Evolutionary conservation across 139 green algal genomes (phyloP), one percentile per base, ranked within the genome.

Genomic region (Nannochloris sp.): DNA sequence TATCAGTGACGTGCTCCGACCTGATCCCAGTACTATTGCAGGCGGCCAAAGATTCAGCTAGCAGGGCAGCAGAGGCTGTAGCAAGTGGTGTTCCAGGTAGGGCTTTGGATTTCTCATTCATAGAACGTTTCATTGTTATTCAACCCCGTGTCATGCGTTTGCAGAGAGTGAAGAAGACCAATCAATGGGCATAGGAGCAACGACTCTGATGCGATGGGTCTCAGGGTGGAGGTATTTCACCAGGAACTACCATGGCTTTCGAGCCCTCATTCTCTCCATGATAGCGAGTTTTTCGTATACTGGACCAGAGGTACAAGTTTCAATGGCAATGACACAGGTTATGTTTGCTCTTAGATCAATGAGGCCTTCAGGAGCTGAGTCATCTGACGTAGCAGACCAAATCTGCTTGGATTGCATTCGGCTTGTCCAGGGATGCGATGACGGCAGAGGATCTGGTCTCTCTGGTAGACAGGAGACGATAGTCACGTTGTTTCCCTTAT

Each of bases 401-500:
- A 64, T 64, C n/a, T 64, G 57, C 19, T 16, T 57, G 18, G 21
- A 64, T 29, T 53, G 46, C n/a, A 53, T 53, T 12, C 34, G 50
- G 40, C 31, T 48, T 14, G 19, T 46, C n/a, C 19, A 24, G 9
- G 40, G 25, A 16, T 21, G n/a, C 48, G n/a, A 49, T 23, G 44
- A 31, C 5, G 4, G 21, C 57, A 23, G 6, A 27, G 57, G n/a
- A 49, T 16, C 57, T 18, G 58, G 70, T 57, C 24, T 86, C 34
- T 78, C 81, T 61, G 88, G 82, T 74, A 75, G 83, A 25, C 88
- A 87, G 64, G 43, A 40, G 36, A 48, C 84, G 27, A 60, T 82
- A 44, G 73, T 81, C 44, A 85, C 85, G 56, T 66, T 53, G 8
- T 19, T 80, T 14, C 67, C 84, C 18, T 14, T 84, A 57, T 68